Evolutionary conservation across 164 flowering plant genomes (phyloP), one percentile per base, ranked within the genome.

Genomic region (Stephania yunnanensis): DNA sequence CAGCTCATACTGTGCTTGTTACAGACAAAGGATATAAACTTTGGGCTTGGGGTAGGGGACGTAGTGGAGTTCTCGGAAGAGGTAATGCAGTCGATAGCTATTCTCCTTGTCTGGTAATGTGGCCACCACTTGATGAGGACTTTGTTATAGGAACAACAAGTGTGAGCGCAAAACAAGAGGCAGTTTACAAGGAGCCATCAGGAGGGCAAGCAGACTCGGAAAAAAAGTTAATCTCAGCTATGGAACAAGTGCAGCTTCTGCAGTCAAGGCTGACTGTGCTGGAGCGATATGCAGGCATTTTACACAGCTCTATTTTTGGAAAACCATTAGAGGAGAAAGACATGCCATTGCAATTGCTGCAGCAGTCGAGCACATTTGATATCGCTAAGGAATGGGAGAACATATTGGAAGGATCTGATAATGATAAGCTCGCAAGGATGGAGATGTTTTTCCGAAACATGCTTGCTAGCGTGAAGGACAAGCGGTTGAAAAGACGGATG

Each of bases 41-140:
- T 10, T 94, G 96, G 96, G 84, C 96, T 69, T 94, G 96, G 97
- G 97, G 96, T 63, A 78, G 96, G 75, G 98, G 97, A 78, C 76
- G 89, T 72, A 92, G 88, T 72, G 96, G 93, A 22, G 92, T 89
- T 69, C 94, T 93, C 53, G 97, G 97, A 74, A 89, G 85, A 80
- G 94, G 92, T 46, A 86, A 82, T 72, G 64, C 77, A 19, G 46
- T 71, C 10, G 95, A 92, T 69, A 86, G 85, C 77, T 86, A 76
- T 75, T 53, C 78, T 72, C 97, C 94, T 1, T 85, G 84, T 55
- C 20, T 75, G 8, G 93, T 87, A 46, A 76, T 85, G 77, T 92
- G 98, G 98, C 97, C 97, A 5, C 89, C 88, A 7, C 81, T 86
- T 1, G 31, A 78, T 6, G 85, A 84, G 73, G 92, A 89, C 72